Conservation (phyloP, 176 grass and related monocot genomes). For the Oryza nivara region DNA sequence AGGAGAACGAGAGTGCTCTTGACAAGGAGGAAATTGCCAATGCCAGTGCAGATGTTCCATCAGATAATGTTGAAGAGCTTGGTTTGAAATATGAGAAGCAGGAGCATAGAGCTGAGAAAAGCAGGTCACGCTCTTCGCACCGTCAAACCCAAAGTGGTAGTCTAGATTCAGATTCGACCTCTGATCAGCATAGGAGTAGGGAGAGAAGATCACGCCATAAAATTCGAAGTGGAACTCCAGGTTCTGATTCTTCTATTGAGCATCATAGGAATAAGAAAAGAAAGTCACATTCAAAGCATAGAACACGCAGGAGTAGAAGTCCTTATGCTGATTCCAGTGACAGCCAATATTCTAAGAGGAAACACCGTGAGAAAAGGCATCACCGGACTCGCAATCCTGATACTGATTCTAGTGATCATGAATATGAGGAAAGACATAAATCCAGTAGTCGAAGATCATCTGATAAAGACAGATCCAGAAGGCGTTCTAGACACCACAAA, state of each 20-base stretch:
- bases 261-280: conserved; percentile 49
- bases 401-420: conserved; percentile 63
- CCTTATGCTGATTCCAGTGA: conserved; percentile 49
- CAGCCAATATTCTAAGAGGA: conserved; percentile 47
- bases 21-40: conserved; percentile 32
- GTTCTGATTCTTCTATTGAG: conserved; percentile 65
- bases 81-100: conserved; percentile 35
- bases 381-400: conserved; percentile 37
- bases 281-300: conserved; percentile 56
- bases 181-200: conserved; percentile 42
- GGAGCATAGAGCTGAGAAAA: conserved; percentile 33
- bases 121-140: conserved; percentile 26
- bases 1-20: conserved; percentile 30
- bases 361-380: conserved; percentile 50
- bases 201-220: conserved; percentile 52
- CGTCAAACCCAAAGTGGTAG: conserved; percentile 24
- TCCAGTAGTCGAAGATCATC: conserved; percentile 56
- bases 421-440: conserved; percentile 43
- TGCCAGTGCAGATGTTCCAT: conserved; percentile 27
- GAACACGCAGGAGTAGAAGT: conserved; percentile 52
- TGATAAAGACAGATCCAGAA: conserved; percentile 63
- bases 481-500: conserved; percentile 51
- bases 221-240: conserved; percentile 37
- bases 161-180: conserved; percentile 54
- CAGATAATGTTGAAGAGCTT: conserved; percentile 33